Conservation (phyloP, 148 eudicot species). For the Cornus suecica region DNA sequence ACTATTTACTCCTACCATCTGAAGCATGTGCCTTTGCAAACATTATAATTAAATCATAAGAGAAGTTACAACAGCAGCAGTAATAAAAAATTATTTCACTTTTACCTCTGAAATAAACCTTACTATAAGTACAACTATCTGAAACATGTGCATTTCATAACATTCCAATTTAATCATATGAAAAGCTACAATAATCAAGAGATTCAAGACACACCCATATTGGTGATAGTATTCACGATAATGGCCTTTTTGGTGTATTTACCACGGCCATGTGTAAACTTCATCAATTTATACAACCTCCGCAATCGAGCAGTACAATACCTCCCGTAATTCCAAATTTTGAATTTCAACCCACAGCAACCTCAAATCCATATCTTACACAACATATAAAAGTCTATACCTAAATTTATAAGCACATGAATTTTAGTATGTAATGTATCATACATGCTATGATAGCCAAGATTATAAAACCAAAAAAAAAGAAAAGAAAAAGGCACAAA, state of each 20-base stretch:
- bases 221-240: conserved; percentile 62
- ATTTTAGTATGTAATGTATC: too few relatives aligned
- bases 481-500: too few relatives aligned
- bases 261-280: conserved; percentile 92
- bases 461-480: too few relatives aligned
- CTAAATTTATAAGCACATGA: neutral
- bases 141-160: neutral
- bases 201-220: conserved; percentile 77
- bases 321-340: conserved; percentile 40
- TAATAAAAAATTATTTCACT: too few relatives aligned
- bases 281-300: conserved; percentile 86
- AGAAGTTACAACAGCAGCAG: too few relatives aligned
- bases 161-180: neutral
- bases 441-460: too few relatives aligned
- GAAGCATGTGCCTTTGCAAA: too few relatives aligned
- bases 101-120: too few relatives aligned
- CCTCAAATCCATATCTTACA: neutral
- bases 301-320: conserved; percentile 92
- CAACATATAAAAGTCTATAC: neutral
- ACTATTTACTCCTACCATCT: too few relatives aligned
- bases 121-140: too few relatives aligned
- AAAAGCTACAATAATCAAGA: neutral
- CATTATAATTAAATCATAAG: too few relatives aligned
- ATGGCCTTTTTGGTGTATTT: conserved; percentile 68
- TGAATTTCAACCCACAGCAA: neutral